Percentiles rank a stretch among this genome's conserved stretches.
Conservation (phyloP, 2,329 filamentous ascomycete genomes). For the Penicillium sp. region DNA sequence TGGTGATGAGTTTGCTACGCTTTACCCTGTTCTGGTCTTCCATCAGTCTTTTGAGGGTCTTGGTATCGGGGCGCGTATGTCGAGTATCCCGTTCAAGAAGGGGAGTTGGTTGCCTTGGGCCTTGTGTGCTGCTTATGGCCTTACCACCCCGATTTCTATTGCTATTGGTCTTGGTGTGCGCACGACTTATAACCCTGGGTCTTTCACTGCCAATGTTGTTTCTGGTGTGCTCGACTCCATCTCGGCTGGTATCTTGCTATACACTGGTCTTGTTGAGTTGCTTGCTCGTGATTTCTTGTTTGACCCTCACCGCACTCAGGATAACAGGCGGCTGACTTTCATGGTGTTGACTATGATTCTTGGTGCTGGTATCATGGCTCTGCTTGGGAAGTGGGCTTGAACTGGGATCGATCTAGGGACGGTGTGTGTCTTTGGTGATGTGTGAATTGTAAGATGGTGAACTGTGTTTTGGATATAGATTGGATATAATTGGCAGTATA, state of each 20-base stretch:
- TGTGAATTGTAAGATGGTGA: background rate
- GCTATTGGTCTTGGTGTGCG: conserved; percentile 41
- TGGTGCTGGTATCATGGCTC: conserved; percentile 42
- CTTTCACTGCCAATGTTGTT: conserved; percentile 38
- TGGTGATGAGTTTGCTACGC: conserved; percentile 48
- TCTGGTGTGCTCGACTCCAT: conserved; percentile 42
- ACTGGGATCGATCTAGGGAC: background rate
- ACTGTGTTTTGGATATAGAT: background rate
- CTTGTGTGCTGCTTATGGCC: conserved; percentile 42
- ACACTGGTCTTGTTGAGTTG: conserved; percentile 45
- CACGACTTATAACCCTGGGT: conserved; percentile 37
- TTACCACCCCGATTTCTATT: conserved; percentile 48
- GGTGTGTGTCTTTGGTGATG: background rate
- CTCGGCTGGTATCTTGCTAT: conserved; percentile 44
- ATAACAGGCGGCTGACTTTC: conserved; percentile 32
- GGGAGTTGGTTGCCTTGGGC: conserved; percentile 43
- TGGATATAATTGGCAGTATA: background rate
- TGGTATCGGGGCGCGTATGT: conserved; percentile 54
- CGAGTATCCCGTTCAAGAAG: conserved; percentile 46
- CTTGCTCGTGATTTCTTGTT: conserved; percentile 46
- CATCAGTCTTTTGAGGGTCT: conserved; percentile 58
- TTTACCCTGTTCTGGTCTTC: conserved; percentile 55
- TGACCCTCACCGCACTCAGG: conserved; percentile 39
- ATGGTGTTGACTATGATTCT: conserved; percentile 37
- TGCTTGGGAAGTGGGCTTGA: conserved; percentile 46